Conservation (phyloP, 2,329 filamentous ascomycete genomes). For the Scytalidium sp. region DNA sequence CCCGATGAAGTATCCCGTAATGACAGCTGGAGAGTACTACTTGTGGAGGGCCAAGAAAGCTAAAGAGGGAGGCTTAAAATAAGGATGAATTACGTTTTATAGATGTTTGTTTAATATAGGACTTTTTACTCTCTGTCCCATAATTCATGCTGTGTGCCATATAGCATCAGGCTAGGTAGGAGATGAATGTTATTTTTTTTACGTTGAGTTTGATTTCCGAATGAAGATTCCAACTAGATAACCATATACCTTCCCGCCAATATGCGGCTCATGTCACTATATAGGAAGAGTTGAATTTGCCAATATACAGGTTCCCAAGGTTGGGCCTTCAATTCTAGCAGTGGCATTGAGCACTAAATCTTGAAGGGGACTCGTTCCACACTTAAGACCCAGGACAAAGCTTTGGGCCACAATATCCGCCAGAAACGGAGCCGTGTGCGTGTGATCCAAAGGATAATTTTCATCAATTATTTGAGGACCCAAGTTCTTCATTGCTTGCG, state of each 20-base stretch:
- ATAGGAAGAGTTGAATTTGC: conserved; percentile 15
- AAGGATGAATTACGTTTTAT: conserved; percentile 38
- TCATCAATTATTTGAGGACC: conserved; percentile 43
- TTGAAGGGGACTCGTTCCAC: conserved; percentile 12
- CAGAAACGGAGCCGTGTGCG: conserved; percentile 53
- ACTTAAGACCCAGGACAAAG: conserved; percentile 34
- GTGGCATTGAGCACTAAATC: conserved; percentile 15
- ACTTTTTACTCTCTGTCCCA: too few relatives aligned
- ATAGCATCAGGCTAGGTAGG: too few relatives aligned
- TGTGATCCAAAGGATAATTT: conserved; percentile 55
- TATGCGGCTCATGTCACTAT: too few relatives aligned
- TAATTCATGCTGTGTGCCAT: too few relatives aligned
- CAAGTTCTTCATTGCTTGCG: conserved; percentile 24
- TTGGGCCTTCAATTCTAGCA: conserved; percentile 11
- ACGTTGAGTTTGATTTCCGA: too few relatives aligned
- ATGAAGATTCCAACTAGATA: too few relatives aligned
- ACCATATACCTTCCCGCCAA: too few relatives aligned
- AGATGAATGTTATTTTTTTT: too few relatives aligned
- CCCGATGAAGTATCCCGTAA: conserved; percentile 31
- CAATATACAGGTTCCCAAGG: conserved; percentile 13
- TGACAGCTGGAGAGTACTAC: conserved; percentile 33
- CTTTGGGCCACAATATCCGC: conserved; percentile 51
- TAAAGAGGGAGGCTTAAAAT: conserved; percentile 13
- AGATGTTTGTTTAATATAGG: too few relatives aligned
- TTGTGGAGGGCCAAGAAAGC: conserved; percentile 27